A percentile compares a stretch with the other conserved stretches of the same genome.
These are phyloP conservation scores for Saccharomycopsis selenospora DNA, from an alignment of 805 yeast genomes.

Conservation along the genomic window DNA sequence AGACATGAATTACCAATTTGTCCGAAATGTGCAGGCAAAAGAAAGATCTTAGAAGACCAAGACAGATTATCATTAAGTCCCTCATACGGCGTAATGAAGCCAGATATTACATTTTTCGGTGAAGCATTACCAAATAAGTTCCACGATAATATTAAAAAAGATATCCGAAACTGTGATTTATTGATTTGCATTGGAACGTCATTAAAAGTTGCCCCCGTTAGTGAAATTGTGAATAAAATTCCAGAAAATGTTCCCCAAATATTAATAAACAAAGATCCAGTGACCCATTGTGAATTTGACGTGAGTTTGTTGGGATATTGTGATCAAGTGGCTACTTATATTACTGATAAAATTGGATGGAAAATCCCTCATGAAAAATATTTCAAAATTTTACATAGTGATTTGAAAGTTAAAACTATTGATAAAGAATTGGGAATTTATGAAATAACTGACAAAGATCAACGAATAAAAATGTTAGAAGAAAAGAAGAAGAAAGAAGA, in stretches of 20 bases:
- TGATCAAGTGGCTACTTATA: slow-evolving; percentile 69
- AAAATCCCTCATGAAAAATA: slow-evolving; percentile 49
- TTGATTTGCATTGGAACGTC: slow-evolving; percentile 86
- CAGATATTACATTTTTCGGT: slow-evolving; percentile 89
- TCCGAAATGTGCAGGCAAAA: slow-evolving; percentile 50
- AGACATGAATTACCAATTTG: slow-evolving; percentile 61
- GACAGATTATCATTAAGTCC: slow-evolving; percentile 23
- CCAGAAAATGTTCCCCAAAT: slow-evolving; percentile 76
- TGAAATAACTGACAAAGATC: slow-evolving; percentile 28
- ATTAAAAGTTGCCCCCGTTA: slow-evolving; percentile 85
- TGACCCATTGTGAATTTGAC: slow-evolving; percentile 73
- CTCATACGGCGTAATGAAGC: slow-evolving; percentile 78
- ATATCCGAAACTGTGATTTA: slow-evolving; percentile 64
- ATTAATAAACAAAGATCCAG: slow-evolving; percentile 68
- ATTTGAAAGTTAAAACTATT: slow-evolving; percentile 25
- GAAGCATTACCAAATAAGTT: slow-evolving; percentile 70
- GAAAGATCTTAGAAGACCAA: slow-evolving; percentile 30
- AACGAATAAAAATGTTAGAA: slow-evolving; percentile 19
- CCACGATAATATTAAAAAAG: slow-evolving; percentile 52
- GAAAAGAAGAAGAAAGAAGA: slow-evolving; percentile 1
- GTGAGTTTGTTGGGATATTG: slow-evolving; percentile 70
- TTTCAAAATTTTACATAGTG: slow-evolving; percentile 30
- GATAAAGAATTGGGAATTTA: slow-evolving; percentile 32
- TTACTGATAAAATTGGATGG: slow-evolving; percentile 56
- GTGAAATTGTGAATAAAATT: slow-evolving; percentile 72